Evolutionary conservation across 257 asterid genomes (phyloP), one percentile per base, ranked within the genome.

Genomic region (Pogostemon cablin): DNA sequence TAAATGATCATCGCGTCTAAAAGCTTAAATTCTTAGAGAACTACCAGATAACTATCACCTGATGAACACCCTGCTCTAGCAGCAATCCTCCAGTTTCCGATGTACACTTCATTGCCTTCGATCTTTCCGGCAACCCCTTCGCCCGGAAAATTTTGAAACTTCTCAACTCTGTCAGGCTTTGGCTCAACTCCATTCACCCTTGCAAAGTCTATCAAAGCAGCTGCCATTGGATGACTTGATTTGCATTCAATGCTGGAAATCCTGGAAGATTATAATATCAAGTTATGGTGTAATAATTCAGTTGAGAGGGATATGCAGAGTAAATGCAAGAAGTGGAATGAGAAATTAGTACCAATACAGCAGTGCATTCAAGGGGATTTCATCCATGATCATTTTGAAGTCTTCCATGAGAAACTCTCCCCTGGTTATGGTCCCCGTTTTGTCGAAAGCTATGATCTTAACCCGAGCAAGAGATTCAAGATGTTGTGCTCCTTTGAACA

Each of bases 211-310:
- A 57, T 42, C 2, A 57, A 57, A 9, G 63, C 63, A 57, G 63
- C 63, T 4, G 41, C 63, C 63, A 57, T 57, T 0, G 63, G 63
- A 57, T 57, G 63, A 17, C 63, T 57, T 42, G 63, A 57, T 57
- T 57, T 57, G 63, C 63, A 57, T 11, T 57, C 63, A 5, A 57
- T 57, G 43, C 63, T 57, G 20, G 63, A 57, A 57, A 57, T 57
- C 63, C 63, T 57, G 42, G 4, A 57, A 57, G 15, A 7, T 9
- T 1, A 10, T 10, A 20, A 57, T 7, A 56, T 10, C 17, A 20
- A 20, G 25, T 20, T 20, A 20, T 20, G 25, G 25, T 20, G 25
- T 20, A 20, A 20, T 20, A 20, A 20, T 20, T 20, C 25, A 20
- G 25, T 20, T 20, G 25, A 20, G 25, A 20, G 0, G 25, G 10